These are phyloP conservation scores for Lasiodiplodia sp. DNA, from an alignment of 2,329 filamentous ascomycete species.

Conservation along the genomic window DNA sequence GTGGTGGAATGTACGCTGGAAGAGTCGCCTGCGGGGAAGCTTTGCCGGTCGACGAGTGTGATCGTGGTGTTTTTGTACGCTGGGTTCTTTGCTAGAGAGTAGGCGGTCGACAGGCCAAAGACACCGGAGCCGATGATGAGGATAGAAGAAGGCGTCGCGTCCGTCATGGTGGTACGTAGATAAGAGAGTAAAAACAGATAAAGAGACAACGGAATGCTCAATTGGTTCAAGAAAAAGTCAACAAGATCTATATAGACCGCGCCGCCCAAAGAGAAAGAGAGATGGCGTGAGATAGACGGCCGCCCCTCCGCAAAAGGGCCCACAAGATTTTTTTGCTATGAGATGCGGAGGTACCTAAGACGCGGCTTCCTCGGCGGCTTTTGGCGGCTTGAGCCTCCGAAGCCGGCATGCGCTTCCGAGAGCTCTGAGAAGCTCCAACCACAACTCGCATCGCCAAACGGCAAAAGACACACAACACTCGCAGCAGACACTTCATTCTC, in stretches of 20 bases:
- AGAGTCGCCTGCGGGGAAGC: constrained; percentile 65
- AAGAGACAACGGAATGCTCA: constrained; percentile 4
- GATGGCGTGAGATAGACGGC: constrained; percentile 14
- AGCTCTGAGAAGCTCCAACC: background rate
- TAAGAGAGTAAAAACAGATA: background rate
- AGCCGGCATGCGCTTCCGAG: background rate
- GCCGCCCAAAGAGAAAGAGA: constrained; percentile 8
- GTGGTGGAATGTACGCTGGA: constrained; percentile 55
- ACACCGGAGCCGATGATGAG: constrained; percentile 61
- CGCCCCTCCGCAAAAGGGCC: background rate
- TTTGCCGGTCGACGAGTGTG: constrained; percentile 64
- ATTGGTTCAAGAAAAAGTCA: constrained; percentile 15
- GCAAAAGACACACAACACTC: background rate
- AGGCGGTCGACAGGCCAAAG: constrained; percentile 70
- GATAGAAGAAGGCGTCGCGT: constrained; percentile 50
- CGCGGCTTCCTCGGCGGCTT: constrained; percentile 6
- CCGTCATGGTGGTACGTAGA: constrained; percentile 21
- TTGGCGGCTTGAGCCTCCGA: constrained; percentile 9
- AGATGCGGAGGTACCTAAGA: background rate
- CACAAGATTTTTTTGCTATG: constrained; percentile 5
- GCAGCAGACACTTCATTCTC: too few species aligned
- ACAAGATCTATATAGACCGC: background rate
- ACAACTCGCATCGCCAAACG: background rate
- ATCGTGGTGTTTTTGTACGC: constrained; percentile 59
- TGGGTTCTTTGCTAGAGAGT: constrained; percentile 70